Conservation (phyloP, 306 rosid species). For the apple (Malus domestica) region ASM211411v1 NC_041803.1:2668001-2668500, state of each 20-base stretch:
- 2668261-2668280: not conserved
- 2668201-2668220: not conserved
- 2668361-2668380: not conserved
- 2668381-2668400: not conserved
- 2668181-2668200: not conserved
- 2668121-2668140: no score
- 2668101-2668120: no score
- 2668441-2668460: not conserved
- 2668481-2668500: no score
- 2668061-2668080: no score
- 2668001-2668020: no score
- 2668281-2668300: not conserved
- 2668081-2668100: no score
- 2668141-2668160: not conserved
- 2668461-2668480: no score
- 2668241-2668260: not conserved
- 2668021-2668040: not conserved
- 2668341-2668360: not conserved
- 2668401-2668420: no score
- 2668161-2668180: not conserved
- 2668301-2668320: not conserved
- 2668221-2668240: not conserved
- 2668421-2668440: not conserved
- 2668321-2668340: not conserved
- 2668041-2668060: no score